Evolutionary conservation across 306 rosid species (phyloP), one percentile per base, ranked within the genome.

Genomic region (Abrus precatorius): DNA sequence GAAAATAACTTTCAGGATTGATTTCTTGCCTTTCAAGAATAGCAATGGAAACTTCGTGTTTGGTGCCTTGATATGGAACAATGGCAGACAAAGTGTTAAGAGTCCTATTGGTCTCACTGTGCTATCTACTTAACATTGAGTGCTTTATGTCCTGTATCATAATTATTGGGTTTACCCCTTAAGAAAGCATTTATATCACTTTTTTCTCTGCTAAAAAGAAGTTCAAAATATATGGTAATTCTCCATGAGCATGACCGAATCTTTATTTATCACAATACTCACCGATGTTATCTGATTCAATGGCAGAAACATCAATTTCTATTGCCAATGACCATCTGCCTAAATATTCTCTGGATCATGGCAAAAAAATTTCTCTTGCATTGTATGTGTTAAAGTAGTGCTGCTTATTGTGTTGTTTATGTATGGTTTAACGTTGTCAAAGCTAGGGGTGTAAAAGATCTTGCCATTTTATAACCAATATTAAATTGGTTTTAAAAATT

Each of bases 11-110:
- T 92, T 84, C 76, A 70, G 77, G 81, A 75, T 92, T 54, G 84
- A 89, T 74, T 75, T 92, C 30, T 43, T n/a, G 11, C 91, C 91
- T 77, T 80, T 66, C 55, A 79, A 67, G 68, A 83, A 72, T 48
- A 92, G 89, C 79, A 86, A 89, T 63, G 91, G 93, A 41, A 83
- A 85, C 80, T 90, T 90, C 83, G 91, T 92, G 80, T 87, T 92
- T 87, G 94, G 94, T 78, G 81, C 93, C 75, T 87, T 92, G 88
- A 84, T 74, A 59, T 92, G 97, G 92, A 86, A 72, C 52, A 90
- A 89, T 65, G 90, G 90, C 43, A 83, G 75, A 52, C 86, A 92
- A 9, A 79, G 77, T 1, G 92, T 86, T 29, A 88, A 91, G 82
- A 92, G 93, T 86, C 92, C 91, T 30, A 83, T 90, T 47, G 92